Evolutionary conservation across 306 rosid species (phyloP).

Genomic region (Quercus ilex): DNA sequence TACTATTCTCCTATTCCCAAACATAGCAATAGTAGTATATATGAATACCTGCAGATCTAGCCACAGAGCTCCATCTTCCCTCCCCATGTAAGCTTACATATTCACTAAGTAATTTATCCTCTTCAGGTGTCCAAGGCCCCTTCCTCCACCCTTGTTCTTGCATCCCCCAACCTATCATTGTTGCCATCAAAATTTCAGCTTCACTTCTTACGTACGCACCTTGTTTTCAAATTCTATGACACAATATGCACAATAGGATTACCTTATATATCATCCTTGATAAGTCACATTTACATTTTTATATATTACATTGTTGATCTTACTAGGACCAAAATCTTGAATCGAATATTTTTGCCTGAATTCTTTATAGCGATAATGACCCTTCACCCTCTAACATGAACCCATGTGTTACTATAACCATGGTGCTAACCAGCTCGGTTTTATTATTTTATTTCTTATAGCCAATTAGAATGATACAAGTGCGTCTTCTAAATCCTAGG

Average conservation of each 20-base stretch:
- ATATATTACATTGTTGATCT: conserved; percentile 4
- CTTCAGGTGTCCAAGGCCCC: conserved; percentile 81
- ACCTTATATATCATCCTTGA: not conserved
- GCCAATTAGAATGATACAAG: conserved; percentile 28
- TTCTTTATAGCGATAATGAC: conserved; percentile 12
- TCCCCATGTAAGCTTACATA: conserved; percentile 55
- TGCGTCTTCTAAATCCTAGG: conserved; percentile 23
- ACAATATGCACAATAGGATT: conserved; percentile 2
- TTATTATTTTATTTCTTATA: not conserved
- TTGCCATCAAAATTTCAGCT: conserved; percentile 16
- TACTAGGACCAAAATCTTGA: conserved; percentile 12
- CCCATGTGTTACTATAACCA: conserved; percentile 5
- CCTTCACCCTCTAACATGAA: not conserved
- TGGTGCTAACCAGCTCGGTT: conserved; percentile 26
- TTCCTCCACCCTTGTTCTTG: conserved; percentile 51
- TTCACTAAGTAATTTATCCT: conserved; percentile 54
- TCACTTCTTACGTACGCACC: not conserved
- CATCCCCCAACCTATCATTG: conserved; percentile 21
- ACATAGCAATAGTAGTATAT: too few species aligned
- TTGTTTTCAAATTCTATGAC: conserved; percentile 24
- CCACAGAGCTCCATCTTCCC: conserved; percentile 60
- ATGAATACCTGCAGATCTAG: conserved; percentile 42
- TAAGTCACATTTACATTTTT: conserved; percentile 8
- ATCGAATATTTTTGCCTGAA: conserved; percentile 25
- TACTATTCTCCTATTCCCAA: too few species aligned